Evolutionary conservation across 2,329 filamentous ascomycete genomes (phyloP).

Genomic region (Microcyclospora pomicola): DNA sequence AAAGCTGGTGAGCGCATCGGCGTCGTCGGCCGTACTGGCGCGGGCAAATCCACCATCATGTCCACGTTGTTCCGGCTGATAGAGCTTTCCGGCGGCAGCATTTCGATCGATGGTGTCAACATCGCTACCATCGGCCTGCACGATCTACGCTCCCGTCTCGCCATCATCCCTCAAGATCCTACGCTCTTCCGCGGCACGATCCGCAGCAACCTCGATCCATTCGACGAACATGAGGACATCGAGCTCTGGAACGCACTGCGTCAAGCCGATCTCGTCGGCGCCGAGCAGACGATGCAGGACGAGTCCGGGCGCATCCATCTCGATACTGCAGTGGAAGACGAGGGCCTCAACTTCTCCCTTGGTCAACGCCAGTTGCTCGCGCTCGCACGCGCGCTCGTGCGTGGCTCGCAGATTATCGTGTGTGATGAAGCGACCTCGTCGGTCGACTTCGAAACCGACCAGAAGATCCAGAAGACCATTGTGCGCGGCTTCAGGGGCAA

Average conservation of each 20-base stretch:
- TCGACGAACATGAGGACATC: slow-evolving; percentile 62
- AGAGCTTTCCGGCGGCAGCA: slow-evolving; percentile 34
- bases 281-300: slow-evolving; percentile 33
- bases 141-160: slow-evolving; percentile 58
- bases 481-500: slow-evolving; percentile 70
- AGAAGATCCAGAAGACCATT: slow-evolving; percentile 87
- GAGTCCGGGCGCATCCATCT: slow-evolving; percentile 56
- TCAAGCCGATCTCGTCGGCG: slow-evolving; percentile 57
- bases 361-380: slow-evolving; percentile 95
- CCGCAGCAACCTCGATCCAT: slow-evolving; percentile 67
- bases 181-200: slow-evolving; percentile 73
- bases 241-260: slow-evolving; percentile 66
- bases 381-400: slow-evolving; percentile 76
- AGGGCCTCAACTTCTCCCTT: slow-evolving; percentile 89
- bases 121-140: slow-evolving; percentile 62
- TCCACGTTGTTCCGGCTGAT: slow-evolving; percentile 62
- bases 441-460: slow-evolving; percentile 92
- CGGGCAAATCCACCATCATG: slow-evolving; percentile 76
- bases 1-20: slow-evolving; percentile 65
- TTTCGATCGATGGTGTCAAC: slow-evolving; percentile 37
- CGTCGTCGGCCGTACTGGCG: slow-evolving; percentile 68
- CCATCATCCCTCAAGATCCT: slow-evolving; percentile 72
- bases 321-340: slow-evolving; percentile 77
- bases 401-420: slow-evolving; percentile 79
- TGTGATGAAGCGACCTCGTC: slow-evolving; percentile 91